Percentiles rank a stretch among this genome's conserved stretches.
phyloP scores from a whole-genome alignment of 148 eudicot genomes.

The Tetragonia tetragonoides region DNA sequence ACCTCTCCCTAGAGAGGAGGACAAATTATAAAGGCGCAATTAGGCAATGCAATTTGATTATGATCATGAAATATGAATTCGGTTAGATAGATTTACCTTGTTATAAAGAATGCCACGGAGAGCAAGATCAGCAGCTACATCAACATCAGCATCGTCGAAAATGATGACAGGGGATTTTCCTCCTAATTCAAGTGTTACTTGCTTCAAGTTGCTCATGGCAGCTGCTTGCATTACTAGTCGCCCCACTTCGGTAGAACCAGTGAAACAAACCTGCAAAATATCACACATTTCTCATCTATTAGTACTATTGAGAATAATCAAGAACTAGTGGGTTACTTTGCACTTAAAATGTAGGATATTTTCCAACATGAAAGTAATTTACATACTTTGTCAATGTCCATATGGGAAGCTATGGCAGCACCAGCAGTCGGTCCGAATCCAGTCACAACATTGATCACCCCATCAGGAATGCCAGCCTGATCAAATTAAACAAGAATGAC shows the following conservation, averaged over 20 bases:
- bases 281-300: no score
- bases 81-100: conserved; percentile 36
- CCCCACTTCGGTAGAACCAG: conserved; percentile 84
- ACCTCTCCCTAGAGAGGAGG: conserved; percentile 50
- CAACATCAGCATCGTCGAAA: conserved; percentile 80
- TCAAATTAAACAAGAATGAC: not conserved
- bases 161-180: conserved; percentile 82
- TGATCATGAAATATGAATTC: no score
- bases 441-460: conserved; percentile 71
- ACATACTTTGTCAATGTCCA: conserved; percentile 81
- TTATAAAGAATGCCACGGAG: conserved; percentile 50
- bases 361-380: no score
- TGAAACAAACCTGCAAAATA: conserved; percentile 61
- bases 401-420: conserved; percentile 71
- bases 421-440: conserved; percentile 81
- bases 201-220: conserved; percentile 76
- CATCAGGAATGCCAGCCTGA: conserved; percentile 89
- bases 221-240: conserved; percentile 75
- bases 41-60: no score
- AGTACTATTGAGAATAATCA: no score
- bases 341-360: no score
- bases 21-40: no score
- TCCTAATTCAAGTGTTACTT: conserved; percentile 78
- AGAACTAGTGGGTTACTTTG: no score
- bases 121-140: conserved; percentile 52